Evolutionary conservation across 192 early-diverging fungal genomes (phyloP).

Genomic region (Diversispora epigaea): DNA sequence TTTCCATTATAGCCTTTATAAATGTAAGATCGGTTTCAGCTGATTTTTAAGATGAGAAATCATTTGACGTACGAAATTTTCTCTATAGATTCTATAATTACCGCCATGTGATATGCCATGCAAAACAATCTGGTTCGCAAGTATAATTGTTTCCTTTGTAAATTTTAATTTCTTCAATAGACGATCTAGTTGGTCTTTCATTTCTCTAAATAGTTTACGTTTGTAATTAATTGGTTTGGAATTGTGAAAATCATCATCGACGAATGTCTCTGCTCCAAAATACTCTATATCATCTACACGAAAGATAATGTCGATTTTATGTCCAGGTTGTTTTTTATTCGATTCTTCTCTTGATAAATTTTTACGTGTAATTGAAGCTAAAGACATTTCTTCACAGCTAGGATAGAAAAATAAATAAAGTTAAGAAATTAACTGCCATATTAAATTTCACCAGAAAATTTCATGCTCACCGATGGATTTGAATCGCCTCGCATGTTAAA

Average conservation of each 20-base stretch:
- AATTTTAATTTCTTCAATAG: conserved; percentile 25
- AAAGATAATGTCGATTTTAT: conserved; percentile 23
- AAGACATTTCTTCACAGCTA: conserved; percentile 15
- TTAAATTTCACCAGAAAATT: neutral
- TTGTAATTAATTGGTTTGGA: conserved; percentile 14
- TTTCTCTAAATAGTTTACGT: conserved; percentile 7
- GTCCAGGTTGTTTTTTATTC: neutral
- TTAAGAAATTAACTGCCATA: neutral
- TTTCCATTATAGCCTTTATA: neutral
- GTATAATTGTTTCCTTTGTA: conserved; percentile 10
- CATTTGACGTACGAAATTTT: neutral
- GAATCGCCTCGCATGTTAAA: neutral
- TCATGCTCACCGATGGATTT: neutral
- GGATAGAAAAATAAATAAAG: neutral
- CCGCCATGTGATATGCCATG: neutral
- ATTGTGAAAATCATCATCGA: neutral
- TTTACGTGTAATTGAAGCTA: conserved; percentile 10
- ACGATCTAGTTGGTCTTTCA: conserved; percentile 17
- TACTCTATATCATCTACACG: conserved; percentile 23
- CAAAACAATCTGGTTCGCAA: neutral
- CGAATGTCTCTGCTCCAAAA: conserved; percentile 2
- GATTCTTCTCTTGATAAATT: conserved; percentile 16
- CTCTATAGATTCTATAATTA: neutral
- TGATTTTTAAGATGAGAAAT: neutral
- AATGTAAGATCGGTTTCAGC: neutral